Evolutionary conservation across 2,329 filamentous ascomycete genomes (phyloP).

Genomic region (Fusarium sacchari): DNA sequence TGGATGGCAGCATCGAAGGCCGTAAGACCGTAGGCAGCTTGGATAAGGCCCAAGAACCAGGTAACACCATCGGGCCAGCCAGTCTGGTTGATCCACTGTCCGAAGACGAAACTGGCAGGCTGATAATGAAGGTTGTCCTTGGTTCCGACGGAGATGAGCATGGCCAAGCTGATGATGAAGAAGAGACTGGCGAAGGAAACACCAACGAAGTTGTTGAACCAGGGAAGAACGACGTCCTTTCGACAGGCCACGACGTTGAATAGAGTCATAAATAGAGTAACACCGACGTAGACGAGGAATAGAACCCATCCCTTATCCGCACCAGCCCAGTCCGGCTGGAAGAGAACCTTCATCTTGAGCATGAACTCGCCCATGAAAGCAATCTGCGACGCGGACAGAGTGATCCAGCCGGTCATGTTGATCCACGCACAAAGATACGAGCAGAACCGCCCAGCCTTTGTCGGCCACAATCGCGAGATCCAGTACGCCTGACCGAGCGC

Average conservation of each 20-base stretch:
- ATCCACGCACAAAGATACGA: slow-evolving; percentile 70
- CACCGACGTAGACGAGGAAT: slow-evolving; percentile 64
- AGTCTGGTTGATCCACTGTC: slow-evolving; percentile 55
- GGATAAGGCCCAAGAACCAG: slow-evolving; percentile 68
- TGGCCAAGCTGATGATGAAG: slow-evolving; percentile 59
- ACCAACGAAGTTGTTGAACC: slow-evolving; percentile 67
- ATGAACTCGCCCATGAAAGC: slow-evolving; percentile 69
- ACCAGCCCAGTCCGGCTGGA: slow-evolving; percentile 58
- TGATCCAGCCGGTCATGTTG: slow-evolving; percentile 69
- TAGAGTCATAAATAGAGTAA: slow-evolving; percentile 58
- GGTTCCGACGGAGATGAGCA: slow-evolving; percentile 63
- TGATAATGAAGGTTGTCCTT: slow-evolving; percentile 58
- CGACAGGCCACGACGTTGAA: slow-evolving; percentile 64
- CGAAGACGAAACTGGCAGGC: slow-evolving; percentile 62
- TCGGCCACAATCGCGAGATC: slow-evolving; percentile 52
- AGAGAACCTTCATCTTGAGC: slow-evolving; percentile 66
- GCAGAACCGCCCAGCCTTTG: slow-evolving; percentile 56
- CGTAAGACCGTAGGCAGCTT: slow-evolving; percentile 61
- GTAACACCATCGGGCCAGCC: slow-evolving; percentile 66
- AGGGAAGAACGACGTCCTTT: slow-evolving; percentile 50
- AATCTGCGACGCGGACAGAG: slow-evolving; percentile 63
- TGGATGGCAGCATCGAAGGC: slow-evolving; percentile 69
- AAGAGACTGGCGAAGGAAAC: slow-evolving; percentile 63
- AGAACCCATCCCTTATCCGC: slow-evolving; percentile 60
- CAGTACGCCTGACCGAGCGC: slow-evolving; percentile 70